Evolutionary conservation across 345 rosid genomes (phyloP).

Genomic region (Aquilaria malaccensis): DNA sequence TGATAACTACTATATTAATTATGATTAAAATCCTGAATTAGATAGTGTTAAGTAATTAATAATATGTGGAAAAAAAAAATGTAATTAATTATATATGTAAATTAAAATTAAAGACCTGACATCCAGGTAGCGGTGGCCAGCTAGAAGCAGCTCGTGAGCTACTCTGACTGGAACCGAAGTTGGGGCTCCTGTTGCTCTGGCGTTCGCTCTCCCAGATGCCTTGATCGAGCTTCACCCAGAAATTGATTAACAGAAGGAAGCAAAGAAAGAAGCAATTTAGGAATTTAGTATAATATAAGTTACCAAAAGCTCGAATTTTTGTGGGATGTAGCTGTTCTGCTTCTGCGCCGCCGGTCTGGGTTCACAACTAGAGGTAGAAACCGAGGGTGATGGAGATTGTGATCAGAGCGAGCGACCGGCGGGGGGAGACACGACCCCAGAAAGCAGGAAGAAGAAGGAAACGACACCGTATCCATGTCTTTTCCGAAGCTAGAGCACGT

Average conservation of each 20-base stretch:
- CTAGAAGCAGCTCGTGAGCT: conserved; percentile 79
- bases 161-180: conserved; percentile 87
- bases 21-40: not conserved
- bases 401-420: too few species aligned
- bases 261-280: not conserved
- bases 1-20: too few species aligned
- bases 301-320: conserved; percentile 25
- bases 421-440: too few species aligned
- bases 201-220: conserved; percentile 22
- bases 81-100: not conserved
- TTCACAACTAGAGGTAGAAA: too few species aligned
- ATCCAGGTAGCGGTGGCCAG: conserved; percentile 73
- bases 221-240: conserved; percentile 21
- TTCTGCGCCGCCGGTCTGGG: not conserved
- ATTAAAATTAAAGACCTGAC: conserved; percentile 38
- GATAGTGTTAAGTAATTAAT: too few species aligned
- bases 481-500: too few species aligned
- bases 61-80: not conserved
- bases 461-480: too few species aligned
- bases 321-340: not conserved
- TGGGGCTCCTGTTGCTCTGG: conserved; percentile 46
- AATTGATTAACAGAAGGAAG: not conserved
- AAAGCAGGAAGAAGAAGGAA: too few species aligned
- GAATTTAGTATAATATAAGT: not conserved
- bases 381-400: too few species aligned